Percentiles rank a stretch among this genome's conserved stretches.
These are phyloP conservation scores for Setomelanomma holmii DNA, from an alignment of 2,329 filamentous ascomycete species.

Conservation along the genomic window DNA sequence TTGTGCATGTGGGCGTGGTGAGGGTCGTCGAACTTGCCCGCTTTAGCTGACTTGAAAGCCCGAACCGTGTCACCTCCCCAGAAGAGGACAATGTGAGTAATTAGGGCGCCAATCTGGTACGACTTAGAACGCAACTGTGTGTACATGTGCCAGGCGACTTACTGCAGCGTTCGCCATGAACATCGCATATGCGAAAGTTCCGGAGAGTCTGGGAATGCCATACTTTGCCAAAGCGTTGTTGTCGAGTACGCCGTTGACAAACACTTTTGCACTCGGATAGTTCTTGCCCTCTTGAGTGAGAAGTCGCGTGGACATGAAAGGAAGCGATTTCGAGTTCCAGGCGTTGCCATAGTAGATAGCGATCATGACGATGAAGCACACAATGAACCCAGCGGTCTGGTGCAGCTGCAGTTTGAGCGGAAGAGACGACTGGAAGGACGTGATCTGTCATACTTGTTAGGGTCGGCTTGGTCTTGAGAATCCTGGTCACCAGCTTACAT, in stretches of 20 bases:
- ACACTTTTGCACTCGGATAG: slow-evolving; percentile 18
- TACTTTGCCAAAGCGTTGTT: slow-evolving; percentile 18
- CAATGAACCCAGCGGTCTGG: slow-evolving; percentile 12
- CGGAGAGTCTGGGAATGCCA: slow-evolving; percentile 16
- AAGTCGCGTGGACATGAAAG: slow-evolving; percentile 24
- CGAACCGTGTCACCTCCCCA: slow-evolving; percentile 19
- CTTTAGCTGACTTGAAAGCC: slow-evolving; percentile 16
- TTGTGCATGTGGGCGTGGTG: slow-evolving; percentile 20
- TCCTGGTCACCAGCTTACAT: slow-evolving; percentile 3
- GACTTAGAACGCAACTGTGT: background rate
- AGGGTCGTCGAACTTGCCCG: slow-evolving; percentile 16
- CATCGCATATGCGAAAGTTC: slow-evolving; percentile 22
- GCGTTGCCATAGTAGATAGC: slow-evolving; percentile 22
- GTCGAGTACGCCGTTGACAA: slow-evolving; percentile 17
- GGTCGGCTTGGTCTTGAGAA: background rate
- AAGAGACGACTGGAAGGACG: slow-evolving; percentile 22
- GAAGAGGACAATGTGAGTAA: slow-evolving; percentile 19
- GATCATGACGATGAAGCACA: slow-evolving; percentile 20
- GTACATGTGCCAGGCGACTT: background rate
- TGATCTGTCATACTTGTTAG: slow-evolving; percentile 7
- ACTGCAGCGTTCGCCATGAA: slow-evolving; percentile 26
- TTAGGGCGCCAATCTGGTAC: slow-evolving; percentile 14
- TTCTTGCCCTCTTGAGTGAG: slow-evolving; percentile 12
- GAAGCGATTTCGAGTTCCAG: slow-evolving; percentile 16
- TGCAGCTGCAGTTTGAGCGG: slow-evolving; percentile 21